These are phyloP conservation scores for Gynostemma pentaphyllum DNA, from an alignment of 306 rosid species.

Conservation along the genomic window DNA sequence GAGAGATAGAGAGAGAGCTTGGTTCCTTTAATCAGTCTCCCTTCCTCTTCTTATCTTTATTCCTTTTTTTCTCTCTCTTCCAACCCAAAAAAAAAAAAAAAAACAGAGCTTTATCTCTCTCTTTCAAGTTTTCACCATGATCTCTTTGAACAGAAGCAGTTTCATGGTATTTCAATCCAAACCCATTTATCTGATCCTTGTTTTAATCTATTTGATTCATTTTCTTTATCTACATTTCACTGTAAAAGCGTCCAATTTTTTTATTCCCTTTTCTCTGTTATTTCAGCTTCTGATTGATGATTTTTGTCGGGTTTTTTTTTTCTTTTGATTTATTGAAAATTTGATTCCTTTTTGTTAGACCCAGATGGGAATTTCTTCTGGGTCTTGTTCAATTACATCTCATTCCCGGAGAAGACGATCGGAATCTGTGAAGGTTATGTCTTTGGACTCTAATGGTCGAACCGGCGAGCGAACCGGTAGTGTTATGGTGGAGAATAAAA, in stretches of 20 bases:
- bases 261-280: not conserved
- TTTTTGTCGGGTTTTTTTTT: not conserved
- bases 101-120: not conserved
- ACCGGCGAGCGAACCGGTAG: constrained; percentile 44
- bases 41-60: not conserved
- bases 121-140: not conserved
- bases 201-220: not conserved
- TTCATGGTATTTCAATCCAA: not conserved
- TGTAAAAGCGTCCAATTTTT: not conserved
- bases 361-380: constrained; percentile 29
- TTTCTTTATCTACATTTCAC: not conserved
- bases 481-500: constrained; percentile 37
- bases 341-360: constrained; percentile 16
- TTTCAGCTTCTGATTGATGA: not conserved
- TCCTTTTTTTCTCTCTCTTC: not conserved
- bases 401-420: constrained; percentile 27
- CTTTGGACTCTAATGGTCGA: constrained; percentile 30
- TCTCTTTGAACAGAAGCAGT: not conserved
- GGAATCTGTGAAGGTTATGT: constrained; percentile 31
- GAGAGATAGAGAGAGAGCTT: not conserved
- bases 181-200: not conserved
- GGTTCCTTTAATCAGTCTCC: not conserved
- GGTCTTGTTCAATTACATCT: constrained; percentile 19
- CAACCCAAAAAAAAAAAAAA: too few species aligned
- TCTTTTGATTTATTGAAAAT: constrained; percentile 2